Base-by-base conservation (phyloP, 306 rosid genomes). In the Aeschynomene evenia region DNA sequence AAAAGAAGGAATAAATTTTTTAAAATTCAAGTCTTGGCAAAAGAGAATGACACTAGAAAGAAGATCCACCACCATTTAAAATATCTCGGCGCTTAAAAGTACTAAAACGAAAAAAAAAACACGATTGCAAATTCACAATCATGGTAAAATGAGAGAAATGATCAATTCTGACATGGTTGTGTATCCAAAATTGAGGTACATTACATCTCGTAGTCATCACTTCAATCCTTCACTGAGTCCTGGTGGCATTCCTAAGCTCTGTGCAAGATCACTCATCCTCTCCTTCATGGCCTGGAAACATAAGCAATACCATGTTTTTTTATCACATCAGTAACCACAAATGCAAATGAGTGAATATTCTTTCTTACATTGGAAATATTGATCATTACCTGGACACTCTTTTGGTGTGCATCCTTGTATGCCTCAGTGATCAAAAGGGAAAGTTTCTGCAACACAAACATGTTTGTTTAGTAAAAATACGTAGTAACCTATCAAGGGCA, bases 381-480 rank as follows among this genome's bases (percentile, higher is more conserved):
- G 19, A 29, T 40, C 74, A 75, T 81, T 37, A 85, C 91, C 91
- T 7, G 79, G 24, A 87, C 95, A 65, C 95, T 88, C 82, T 92
- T 92, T 83, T 87, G 87, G 58, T 89, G 87, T 51, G 98, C 98
- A 62, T 92, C 92, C 65, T 81, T 83, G 82, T 92, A 89, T 54
- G 98, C 98, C 71, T 92, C 98, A 0, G 91, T 85, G 61, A 89
- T 73, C 80, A 89, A 74, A 81, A 85, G 87, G 10, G 94, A 85
- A 16, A 91, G 79, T 82, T 91, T 86, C 91, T 91, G 89, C 85
- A 76, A 51, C 9, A 10, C 24, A 51, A 76, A 72, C 54, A 70
- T 46, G 22, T 11, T 16, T 46, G 22, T 11, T 16, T 34, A 61
- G 6, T 45, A 1, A 64, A 42, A 22, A 14, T 19, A 42, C 23